Percentiles rank a stretch among this genome's conserved stretches.
phyloP scores from a whole-genome alignment of 176 grass and related monocot species.

The Bromus sterilis region DNA sequence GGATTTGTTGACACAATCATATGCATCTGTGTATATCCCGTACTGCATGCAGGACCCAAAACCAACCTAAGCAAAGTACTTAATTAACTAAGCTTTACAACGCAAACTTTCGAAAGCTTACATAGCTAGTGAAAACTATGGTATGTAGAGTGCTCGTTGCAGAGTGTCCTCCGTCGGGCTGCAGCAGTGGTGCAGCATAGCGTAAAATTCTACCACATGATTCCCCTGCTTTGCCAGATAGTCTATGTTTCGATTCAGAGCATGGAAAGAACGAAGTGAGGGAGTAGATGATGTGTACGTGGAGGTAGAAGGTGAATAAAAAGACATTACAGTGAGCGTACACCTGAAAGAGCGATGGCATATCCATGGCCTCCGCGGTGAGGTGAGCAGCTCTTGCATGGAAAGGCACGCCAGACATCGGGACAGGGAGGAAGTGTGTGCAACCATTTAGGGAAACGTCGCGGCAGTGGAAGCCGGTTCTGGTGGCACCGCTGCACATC shows the following conservation, averaged over 20 bases:
- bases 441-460: too few relatives aligned
- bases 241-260: slow-evolving; percentile 37
- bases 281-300: background rate
- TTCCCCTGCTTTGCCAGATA: background rate
- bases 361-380: slow-evolving; percentile 22
- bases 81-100: too few relatives aligned
- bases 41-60: slow-evolving; percentile 70
- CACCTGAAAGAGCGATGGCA: slow-evolving; percentile 72
- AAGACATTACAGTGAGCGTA: slow-evolving; percentile 68
- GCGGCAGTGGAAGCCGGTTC: too few relatives aligned
- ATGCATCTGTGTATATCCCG: background rate
- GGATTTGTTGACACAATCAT: slow-evolving; percentile 2
- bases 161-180: background rate
- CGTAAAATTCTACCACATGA: too few relatives aligned
- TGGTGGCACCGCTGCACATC: too few relatives aligned
- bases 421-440: too few relatives aligned
- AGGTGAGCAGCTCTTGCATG: too few relatives aligned
- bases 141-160: too few relatives aligned
- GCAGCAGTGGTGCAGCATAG: too few relatives aligned
- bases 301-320: slow-evolving; percentile 57
- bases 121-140: slow-evolving; percentile 42
- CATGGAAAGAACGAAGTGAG: background rate
- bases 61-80: slow-evolving; percentile 3
- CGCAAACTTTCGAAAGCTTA: background rate
- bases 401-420: too few relatives aligned